phyloP scores from a whole-genome alignment of 306 rosid genomes.

The Begonia masoniana region DNA sequence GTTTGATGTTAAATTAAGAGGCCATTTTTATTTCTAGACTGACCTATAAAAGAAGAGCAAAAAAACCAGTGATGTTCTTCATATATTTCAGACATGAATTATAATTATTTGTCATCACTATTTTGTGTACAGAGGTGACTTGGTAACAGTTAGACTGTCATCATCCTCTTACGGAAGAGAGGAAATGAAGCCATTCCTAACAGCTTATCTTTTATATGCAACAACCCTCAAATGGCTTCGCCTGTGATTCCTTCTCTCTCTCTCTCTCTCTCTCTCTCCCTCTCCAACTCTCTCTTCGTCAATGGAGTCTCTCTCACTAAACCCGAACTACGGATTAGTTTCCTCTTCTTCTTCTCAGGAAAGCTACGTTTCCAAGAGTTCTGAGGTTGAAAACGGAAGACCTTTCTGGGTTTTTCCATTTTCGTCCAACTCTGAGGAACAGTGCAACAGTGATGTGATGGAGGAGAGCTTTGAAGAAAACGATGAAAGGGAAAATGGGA shows the following conservation, averaged over 20 bases:
- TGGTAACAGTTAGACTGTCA: neutral
- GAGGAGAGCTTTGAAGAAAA: neutral
- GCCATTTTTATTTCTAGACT: too few relatives aligned
- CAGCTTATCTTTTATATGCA: neutral
- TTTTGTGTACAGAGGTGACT: neutral
- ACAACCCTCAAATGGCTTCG: neutral
- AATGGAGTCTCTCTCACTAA: neutral
- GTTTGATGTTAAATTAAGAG: too few relatives aligned
- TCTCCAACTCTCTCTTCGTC: neutral
- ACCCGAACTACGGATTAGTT: neutral
- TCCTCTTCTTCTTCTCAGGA: neutral
- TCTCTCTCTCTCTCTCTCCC: too few relatives aligned
- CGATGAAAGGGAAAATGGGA: neutral
- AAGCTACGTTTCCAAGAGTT: neutral
- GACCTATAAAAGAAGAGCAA: too few relatives aligned
- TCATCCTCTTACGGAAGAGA: neutral
- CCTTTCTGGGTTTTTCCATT: slow-evolving; percentile 1
- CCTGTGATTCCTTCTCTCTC: neutral
- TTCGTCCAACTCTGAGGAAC: neutral
- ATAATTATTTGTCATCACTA: neutral
- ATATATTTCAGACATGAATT: too few relatives aligned
- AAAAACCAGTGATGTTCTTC: too few relatives aligned
- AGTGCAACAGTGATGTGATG: neutral
- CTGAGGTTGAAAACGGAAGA: slow-evolving; percentile 1
- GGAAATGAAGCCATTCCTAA: neutral